Evolutionary conservation across 129 eudicot species (phyloP), one percentile per base, ranked within the genome.

Genomic region (Flaveria ramosissima): DNA sequence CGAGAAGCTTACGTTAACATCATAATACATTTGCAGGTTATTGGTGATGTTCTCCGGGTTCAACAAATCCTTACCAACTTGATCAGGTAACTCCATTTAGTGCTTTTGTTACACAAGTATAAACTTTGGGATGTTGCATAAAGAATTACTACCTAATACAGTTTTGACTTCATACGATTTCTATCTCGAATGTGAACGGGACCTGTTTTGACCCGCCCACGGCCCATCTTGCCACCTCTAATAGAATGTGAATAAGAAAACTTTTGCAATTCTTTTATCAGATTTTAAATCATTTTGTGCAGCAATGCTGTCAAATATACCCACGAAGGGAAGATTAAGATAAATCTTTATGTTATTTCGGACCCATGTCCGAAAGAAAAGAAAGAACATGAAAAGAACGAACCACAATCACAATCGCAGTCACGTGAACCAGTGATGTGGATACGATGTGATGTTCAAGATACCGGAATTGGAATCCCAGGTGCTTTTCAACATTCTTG

Each of bases 381-480:
- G 55, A 78, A 68, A 69, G n/a, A 78, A 75, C 82, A 81, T 20
- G 64, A 68, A 48, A 85, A 81, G 59, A 85, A 83, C 15, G 83
- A 72, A 50, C 62, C 76, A n/a, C 73, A 74, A 30, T 30, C 36
- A 30, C 36, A 30, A 10, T 51, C 71, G 14, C 83, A 27, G 7
- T 51, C 71, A n/a, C 83, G 83, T 56, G 93, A 86, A 87, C 71
- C 87, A 24, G 74, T 79, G 2, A 93, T 91, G 62, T 93, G 98
- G 98, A 89, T 93, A 72, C 86, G 88, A 4, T 93, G 97, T 78
- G 98, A 93, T 79, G 97, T 93, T 70, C 83, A 84, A 77, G 98
- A 93, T 75, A 90, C 98, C 0, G 98, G 98, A 67, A 93, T 93
- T 62, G 98, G 98, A 76, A 93, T 93, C 83, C 97, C 98, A 81